These are phyloP conservation scores for Aspergillus cejpii DNA, from an alignment of 2,329 filamentous ascomycete genomes.

Conservation along the genomic window DNA sequence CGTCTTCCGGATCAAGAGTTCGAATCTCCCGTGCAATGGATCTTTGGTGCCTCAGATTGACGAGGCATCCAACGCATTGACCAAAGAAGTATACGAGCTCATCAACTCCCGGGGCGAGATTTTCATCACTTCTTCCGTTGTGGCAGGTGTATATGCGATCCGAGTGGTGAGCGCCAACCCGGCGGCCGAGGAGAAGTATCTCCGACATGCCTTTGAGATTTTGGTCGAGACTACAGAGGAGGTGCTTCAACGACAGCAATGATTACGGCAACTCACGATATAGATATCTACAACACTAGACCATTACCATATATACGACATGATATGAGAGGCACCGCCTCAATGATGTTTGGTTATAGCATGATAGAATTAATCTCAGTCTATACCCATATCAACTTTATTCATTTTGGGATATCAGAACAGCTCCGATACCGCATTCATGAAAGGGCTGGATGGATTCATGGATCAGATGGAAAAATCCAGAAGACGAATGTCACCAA, in stretches of 20 bases:
- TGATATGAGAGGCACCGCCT: too few relatives aligned
- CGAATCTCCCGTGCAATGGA: constrained; percentile 12
- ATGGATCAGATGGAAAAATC: constrained; percentile 4
- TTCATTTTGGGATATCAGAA: background rate
- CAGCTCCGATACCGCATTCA: background rate
- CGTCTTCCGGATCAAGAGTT: constrained; percentile 60
- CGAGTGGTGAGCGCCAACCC: constrained; percentile 69
- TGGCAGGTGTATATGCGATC: constrained; percentile 69
- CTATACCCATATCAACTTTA: background rate
- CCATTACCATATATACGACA: too few relatives aligned
- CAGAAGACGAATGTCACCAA: constrained; percentile 20
- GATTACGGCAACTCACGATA: too few relatives aligned
- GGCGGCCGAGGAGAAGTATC: constrained; percentile 63
- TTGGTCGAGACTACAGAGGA: constrained; percentile 60
- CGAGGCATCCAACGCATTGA: constrained; percentile 58
- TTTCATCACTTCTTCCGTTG: constrained; percentile 71
- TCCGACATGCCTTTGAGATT: constrained; percentile 67
- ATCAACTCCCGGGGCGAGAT: constrained; percentile 70
- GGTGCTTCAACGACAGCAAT: constrained; percentile 27
- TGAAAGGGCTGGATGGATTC: background rate
- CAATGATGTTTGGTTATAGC: too few relatives aligned
- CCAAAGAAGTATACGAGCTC: constrained; percentile 66
- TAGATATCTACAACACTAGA: too few relatives aligned
- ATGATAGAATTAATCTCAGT: background rate
- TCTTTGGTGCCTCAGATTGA: constrained; percentile 26